Conservation (phyloP, 768 basidiomycete genomes). For the Termitomyces heimii region DNA sequence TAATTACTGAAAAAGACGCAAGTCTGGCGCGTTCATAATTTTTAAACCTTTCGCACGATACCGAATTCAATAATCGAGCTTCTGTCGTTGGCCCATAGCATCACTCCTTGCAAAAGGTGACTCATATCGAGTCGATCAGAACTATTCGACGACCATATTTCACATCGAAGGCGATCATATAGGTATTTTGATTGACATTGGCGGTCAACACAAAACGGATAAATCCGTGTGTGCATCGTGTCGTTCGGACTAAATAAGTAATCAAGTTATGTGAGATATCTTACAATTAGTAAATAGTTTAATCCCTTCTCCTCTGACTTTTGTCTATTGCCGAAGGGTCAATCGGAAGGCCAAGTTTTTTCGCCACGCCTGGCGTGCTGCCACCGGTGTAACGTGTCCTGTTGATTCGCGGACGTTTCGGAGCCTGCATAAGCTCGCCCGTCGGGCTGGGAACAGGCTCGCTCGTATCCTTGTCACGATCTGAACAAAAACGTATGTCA, state of each 20-base stretch:
- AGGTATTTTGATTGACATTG: neutral
- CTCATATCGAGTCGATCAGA: neutral
- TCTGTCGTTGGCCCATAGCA: neutral
- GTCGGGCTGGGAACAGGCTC: slow-evolving; percentile 26
- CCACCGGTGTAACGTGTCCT: slow-evolving; percentile 41
- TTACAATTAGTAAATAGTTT: slow-evolving; percentile 3
- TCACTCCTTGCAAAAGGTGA: neutral
- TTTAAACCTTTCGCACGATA: neutral
- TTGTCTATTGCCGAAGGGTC: slow-evolving; percentile 59
- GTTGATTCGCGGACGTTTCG: slow-evolving; percentile 57
- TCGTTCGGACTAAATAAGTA: neutral
- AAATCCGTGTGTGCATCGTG: neutral
- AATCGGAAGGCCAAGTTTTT: slow-evolving; percentile 50
- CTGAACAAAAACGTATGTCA: slow-evolving; percentile 24
- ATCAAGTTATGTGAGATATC: slow-evolving; percentile 14
- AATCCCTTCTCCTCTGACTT: slow-evolving; percentile 52
- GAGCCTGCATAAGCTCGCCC: slow-evolving; percentile 34
- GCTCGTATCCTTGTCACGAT: slow-evolving; percentile 56
- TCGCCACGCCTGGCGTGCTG: slow-evolving; percentile 34
- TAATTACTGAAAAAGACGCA: neutral
- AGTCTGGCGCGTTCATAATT: neutral
- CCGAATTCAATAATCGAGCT: neutral
- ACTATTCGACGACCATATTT: neutral
- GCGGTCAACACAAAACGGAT: neutral
- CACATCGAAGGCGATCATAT: neutral